Conservation (phyloP, 2,329 filamentous ascomycete species). For the Anisogramma anomala region DNA sequence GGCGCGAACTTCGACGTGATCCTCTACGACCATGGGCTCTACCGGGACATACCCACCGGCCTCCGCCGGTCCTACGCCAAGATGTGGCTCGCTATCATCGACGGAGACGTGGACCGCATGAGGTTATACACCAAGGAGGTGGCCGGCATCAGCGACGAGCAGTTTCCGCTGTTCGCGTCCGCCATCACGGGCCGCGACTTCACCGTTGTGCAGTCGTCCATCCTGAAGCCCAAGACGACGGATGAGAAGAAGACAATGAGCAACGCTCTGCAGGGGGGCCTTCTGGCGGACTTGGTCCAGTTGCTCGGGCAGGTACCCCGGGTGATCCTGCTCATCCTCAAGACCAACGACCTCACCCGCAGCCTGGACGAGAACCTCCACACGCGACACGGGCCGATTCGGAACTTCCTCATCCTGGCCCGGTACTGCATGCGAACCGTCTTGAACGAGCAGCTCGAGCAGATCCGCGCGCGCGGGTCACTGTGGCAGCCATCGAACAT, state of each 20-base stretch:
- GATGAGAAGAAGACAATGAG: constrained; percentile 83
- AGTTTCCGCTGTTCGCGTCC: constrained; percentile 90
- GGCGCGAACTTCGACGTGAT: constrained; percentile 83
- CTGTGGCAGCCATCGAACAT: constrained; percentile 48
- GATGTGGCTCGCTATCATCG: constrained; percentile 92
- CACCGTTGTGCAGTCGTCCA: constrained; percentile 54
- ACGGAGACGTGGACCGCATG: constrained; percentile 78
- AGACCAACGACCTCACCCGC: constrained; percentile 93
- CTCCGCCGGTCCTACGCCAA: constrained; percentile 84
- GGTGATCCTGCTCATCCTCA: constrained; percentile 88
- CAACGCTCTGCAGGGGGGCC: constrained; percentile 70
- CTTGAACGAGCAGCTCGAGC: constrained; percentile 51
- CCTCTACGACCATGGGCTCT: constrained; percentile 92
- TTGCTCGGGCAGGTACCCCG: constrained; percentile 79
- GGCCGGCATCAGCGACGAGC: constrained; percentile 74
- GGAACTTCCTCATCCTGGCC: constrained; percentile 56
- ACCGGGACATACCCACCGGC: constrained; percentile 74
- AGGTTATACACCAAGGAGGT: constrained; percentile 80
- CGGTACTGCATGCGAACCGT: constrained; percentile 57
- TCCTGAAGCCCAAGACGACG: constrained; percentile 47
- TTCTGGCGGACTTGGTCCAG: constrained; percentile 79
- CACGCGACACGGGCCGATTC: constrained; percentile 54
- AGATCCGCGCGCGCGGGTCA: constrained; percentile 40
- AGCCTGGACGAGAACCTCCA: constrained; percentile 85
- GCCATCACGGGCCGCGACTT: constrained; percentile 95